A percentile compares a stretch with the other conserved stretches of the same genome.
These are phyloP conservation scores for Stephania yunnanensis DNA, from an alignment of 164 flowering plant species.

Conservation along the genomic window DNA sequence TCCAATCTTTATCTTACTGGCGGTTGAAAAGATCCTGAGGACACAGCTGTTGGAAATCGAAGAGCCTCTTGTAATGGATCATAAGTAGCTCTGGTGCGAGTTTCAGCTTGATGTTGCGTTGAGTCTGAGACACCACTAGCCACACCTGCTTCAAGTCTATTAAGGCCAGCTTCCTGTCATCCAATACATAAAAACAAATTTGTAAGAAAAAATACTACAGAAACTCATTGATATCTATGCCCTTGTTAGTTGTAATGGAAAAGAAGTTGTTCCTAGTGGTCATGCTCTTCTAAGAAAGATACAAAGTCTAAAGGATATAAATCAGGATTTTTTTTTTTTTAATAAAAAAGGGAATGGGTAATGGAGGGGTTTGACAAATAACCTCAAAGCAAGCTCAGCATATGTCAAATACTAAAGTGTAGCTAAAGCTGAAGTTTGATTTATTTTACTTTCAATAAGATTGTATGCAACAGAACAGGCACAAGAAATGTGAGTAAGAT, in stretches of 20 bases:
- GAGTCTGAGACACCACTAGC: constrained; percentile 22
- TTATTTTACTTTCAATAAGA: background rate
- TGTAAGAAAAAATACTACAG: background rate
- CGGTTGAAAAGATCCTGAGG: constrained; percentile 51
- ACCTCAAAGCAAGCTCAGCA: background rate
- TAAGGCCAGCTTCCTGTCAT: constrained; percentile 35
- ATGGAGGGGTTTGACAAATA: background rate
- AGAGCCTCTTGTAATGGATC: constrained; percentile 27
- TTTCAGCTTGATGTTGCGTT: constrained; percentile 31
- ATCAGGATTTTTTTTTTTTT: background rate
- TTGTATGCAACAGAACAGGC: background rate
- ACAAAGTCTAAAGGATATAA: background rate
- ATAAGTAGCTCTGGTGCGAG: constrained; percentile 28
- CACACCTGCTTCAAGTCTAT: constrained; percentile 26
- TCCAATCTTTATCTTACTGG: constrained; percentile 35
- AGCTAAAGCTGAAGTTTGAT: background rate
- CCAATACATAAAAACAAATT: constrained; percentile 4
- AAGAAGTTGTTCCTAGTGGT: background rate
- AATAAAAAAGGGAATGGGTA: background rate
- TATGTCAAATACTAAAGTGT: background rate
- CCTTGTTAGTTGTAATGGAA: background rate
- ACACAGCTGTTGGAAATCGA: constrained; percentile 38
- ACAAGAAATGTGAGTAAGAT: background rate
- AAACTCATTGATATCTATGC: background rate
- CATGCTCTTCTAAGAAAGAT: background rate